Conservation (phyloP, 257 asterid species). For the Mentha longifolia region DNA sequence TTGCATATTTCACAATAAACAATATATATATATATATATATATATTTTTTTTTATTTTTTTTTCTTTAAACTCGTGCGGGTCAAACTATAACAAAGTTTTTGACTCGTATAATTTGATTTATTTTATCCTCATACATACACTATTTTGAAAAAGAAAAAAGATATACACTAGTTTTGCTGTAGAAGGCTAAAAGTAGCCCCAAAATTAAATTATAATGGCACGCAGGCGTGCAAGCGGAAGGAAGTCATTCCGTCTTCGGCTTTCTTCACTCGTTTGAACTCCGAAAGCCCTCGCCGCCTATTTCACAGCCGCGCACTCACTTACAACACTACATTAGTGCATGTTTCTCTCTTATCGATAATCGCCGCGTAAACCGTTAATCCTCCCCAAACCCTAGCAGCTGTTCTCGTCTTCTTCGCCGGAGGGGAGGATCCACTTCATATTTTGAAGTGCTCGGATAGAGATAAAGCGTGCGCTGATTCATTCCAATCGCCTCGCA, state of each 20-base stretch:
- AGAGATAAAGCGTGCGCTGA: not conserved
- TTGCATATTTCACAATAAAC: too few species aligned
- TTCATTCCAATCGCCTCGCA: conserved; percentile 24
- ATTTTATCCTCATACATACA: too few species aligned
- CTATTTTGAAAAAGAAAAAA: too few species aligned
- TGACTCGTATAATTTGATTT: too few species aligned
- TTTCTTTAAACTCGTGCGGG: too few species aligned
- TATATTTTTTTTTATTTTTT: too few species aligned
- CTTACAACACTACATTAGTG: not conserved
- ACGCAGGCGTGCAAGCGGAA: conserved; percentile 1
- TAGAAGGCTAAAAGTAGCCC: not conserved
- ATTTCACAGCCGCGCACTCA: not conserved
- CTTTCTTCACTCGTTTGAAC: conserved; percentile 24
- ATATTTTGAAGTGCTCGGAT: not conserved
- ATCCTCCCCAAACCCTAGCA: conserved; percentile 6
- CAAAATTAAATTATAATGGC: not conserved
- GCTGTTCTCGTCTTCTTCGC: not conserved
- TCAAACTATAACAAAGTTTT: too few species aligned
- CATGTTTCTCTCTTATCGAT: not conserved
- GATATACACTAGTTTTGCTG: too few species aligned
- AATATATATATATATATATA: too few species aligned
- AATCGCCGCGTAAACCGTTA: not conserved
- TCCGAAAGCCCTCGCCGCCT: conserved; percentile 24
- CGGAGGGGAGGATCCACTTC: conserved; percentile 22
- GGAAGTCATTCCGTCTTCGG: not conserved